Base-by-base conservation (phyloP, 1,139 yeast genomes). In the Scheffersomyces quercinus region DNA sequence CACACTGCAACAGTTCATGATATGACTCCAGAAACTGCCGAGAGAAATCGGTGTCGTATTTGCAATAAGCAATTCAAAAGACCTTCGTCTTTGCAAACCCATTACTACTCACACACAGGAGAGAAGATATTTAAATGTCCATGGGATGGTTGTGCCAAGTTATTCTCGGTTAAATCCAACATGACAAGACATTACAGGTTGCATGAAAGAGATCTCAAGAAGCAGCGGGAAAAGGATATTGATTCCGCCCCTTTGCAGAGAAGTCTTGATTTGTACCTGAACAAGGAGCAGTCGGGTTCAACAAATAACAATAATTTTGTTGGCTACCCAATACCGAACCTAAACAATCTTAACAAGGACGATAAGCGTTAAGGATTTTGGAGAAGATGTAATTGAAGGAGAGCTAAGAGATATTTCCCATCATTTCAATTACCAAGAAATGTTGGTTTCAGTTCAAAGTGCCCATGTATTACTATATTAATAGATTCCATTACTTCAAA, bases 31-130 rank as follows among this genome's bases (percentile, higher is more conserved):
- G 63, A 60, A 48, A 63, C 70, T 1, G 70, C 70, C 5, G 59
- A 58, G 16, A 45, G 68, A 39, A 73, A 76, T 54, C 60, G 76
- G 39, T 88, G 96, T 60, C 67, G 74, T 28, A 73, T 81, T n/a
- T 89, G 97, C 63, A 76, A 80, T 42, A 88, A 88, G 61, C 81
- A 81, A 39, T 88, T 89, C 68, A 83, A 86, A 42, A 73, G 96
- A 46, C 96, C 96, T 2, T 82, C 89, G 9, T 85, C 93, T 2
- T 70, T 88, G 45, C 85, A 82, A 55, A 88, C 93, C 3, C 96
- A 89, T 65, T 75, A 80, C 65, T 84, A 86, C 60, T 83, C 89
- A 3, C 97, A 89, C 60, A 88, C 96, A 0, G 96, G 96, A 4
- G 93, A 86, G 58, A 87, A 86, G 62, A 88, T 93, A 24, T 87